Percentiles rank a stretch among this genome's conserved stretches.
These are phyloP conservation scores for Vitis hybrid DNA, from an alignment of 177 flowering plant species.

Conservation along the genomic window DNA sequence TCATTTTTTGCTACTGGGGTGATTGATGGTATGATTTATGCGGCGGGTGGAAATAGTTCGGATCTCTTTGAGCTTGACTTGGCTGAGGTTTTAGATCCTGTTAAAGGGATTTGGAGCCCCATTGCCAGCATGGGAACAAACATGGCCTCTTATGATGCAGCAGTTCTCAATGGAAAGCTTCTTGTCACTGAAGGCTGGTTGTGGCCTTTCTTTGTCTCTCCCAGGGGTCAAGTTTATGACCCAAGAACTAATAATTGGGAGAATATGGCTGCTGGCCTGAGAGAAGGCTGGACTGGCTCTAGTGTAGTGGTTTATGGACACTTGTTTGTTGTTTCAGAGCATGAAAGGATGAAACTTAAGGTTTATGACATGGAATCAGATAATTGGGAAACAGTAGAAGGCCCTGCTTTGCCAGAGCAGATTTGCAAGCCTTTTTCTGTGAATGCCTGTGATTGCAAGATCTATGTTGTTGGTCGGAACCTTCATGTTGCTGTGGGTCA, in stretches of 20 bases:
- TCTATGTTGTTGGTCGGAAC: conserved; percentile 51
- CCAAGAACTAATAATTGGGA: conserved; percentile 51
- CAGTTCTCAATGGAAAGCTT: conserved; percentile 55
- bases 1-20: conserved; percentile 54
- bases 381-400: conserved; percentile 51
- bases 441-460: conserved; percentile 31
- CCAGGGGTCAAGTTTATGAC: conserved; percentile 59
- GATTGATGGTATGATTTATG: conserved; percentile 58
- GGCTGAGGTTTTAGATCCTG: conserved; percentile 50
- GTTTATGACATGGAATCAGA: conserved; percentile 43
- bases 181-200: conserved; percentile 63
- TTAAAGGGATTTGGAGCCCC: conserved; percentile 38
- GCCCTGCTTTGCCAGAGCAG: conserved; percentile 52
- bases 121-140: conserved; percentile 45
- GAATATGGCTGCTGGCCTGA: conserved; percentile 48
- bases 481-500: conserved; percentile 68
- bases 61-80: conserved; percentile 48
- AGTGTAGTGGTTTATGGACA: conserved; percentile 49
- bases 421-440: conserved; percentile 60
- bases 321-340: conserved; percentile 59
- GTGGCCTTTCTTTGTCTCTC: conserved; percentile 58
- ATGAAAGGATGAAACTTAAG: conserved; percentile 55
- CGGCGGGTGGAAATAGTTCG: conserved; percentile 54
- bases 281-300: conserved; percentile 69
- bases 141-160: conserved; percentile 55